These are phyloP conservation scores for Sclerotinia nivalis DNA, from an alignment of 2,329 filamentous ascomycete species.

Conservation along the genomic window DNA sequence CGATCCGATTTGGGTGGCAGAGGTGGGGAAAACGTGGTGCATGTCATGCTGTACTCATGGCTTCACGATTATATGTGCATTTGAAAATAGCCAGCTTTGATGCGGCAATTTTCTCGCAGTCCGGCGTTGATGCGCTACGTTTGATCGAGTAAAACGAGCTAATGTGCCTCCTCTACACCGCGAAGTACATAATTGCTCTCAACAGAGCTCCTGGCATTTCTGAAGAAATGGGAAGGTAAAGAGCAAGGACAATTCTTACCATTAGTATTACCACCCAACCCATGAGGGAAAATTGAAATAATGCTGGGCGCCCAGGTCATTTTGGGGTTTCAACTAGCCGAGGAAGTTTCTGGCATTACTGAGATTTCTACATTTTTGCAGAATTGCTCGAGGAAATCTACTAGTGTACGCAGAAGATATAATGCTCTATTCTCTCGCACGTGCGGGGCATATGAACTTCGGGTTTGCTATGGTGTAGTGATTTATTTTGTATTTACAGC, in stretches of 20 bases:
- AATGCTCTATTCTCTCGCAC: not conserved
- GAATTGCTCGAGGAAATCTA: not conserved
- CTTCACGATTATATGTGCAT: conserved; percentile 40
- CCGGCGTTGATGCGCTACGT: conserved; percentile 50
- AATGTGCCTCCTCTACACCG: not conserved
- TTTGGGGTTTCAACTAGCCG: conserved; percentile 41
- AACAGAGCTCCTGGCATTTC: not conserved
- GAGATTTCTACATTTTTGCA: not conserved
- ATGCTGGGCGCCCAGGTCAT: not conserved
- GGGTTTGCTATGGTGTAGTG: no score
- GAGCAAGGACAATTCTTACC: conserved; percentile 60
- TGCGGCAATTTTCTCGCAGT: conserved; percentile 50
- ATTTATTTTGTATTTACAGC: no score
- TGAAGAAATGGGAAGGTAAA: not conserved
- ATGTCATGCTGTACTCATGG: not conserved
- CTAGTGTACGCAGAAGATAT: not conserved
- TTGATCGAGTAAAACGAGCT: not conserved
- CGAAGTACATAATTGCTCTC: not conserved
- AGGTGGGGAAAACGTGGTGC: not conserved
- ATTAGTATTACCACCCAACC: conserved; percentile 69
- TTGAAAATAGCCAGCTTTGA: conserved; percentile 53
- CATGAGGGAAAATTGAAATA: conserved; percentile 89
- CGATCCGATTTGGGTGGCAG: no score
- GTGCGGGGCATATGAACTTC: not conserved
- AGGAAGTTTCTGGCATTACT: conserved; percentile 23